phyloP scores from a whole-genome alignment of 1,284 basidiomycete species.

The Sparassis latifolia region DNA sequence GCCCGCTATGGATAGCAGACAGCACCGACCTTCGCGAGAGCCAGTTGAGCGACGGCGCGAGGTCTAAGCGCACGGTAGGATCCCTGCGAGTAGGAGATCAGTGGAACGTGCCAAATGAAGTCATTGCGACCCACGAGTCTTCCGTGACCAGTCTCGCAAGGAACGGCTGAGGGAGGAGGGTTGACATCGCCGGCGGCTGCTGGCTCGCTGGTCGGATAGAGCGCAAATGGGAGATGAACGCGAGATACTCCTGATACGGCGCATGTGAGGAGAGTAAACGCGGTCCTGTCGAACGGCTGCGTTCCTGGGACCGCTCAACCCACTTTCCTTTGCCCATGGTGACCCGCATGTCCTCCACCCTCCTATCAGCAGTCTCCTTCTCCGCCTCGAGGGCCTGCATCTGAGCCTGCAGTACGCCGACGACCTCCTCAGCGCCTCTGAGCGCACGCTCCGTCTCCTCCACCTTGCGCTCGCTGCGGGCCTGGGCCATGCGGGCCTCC shows the following conservation, averaged over 20 bases:
- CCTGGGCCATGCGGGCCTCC: constrained; percentile 72
- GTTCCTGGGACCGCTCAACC: constrained; percentile 33
- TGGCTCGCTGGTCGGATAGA: constrained; percentile 56
- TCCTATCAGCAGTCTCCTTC: constrained; percentile 52
- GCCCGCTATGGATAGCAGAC: constrained; percentile 81
- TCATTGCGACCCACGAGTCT: constrained; percentile 65
- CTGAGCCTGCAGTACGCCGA: constrained; percentile 78
- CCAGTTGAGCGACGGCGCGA: constrained; percentile 94
- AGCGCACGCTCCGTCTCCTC: constrained; percentile 77
- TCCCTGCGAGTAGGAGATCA: constrained; percentile 47
- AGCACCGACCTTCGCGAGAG: constrained; percentile 84
- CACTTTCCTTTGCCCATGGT: constrained; percentile 67
- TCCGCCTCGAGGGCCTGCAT: constrained; percentile 70
- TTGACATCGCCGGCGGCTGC: constrained; percentile 58
- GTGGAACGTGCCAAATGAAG: too few relatives aligned
- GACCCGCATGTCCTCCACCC: constrained; percentile 40
- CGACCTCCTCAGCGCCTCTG: constrained; percentile 80
- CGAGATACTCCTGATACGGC: constrained; percentile 83
- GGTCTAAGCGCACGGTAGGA: constrained; percentile 85
- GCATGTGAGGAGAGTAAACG: constrained; percentile 62
- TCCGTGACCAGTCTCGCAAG: constrained; percentile 77
- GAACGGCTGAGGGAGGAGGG: constrained; percentile 77
- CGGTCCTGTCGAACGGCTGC: constrained; percentile 11
- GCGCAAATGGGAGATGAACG: constrained; percentile 80
- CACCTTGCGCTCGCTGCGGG: constrained; percentile 79